phyloP scores from a whole-genome alignment of 345 rosid genomes.

The Pelargonium nanum region DNA sequence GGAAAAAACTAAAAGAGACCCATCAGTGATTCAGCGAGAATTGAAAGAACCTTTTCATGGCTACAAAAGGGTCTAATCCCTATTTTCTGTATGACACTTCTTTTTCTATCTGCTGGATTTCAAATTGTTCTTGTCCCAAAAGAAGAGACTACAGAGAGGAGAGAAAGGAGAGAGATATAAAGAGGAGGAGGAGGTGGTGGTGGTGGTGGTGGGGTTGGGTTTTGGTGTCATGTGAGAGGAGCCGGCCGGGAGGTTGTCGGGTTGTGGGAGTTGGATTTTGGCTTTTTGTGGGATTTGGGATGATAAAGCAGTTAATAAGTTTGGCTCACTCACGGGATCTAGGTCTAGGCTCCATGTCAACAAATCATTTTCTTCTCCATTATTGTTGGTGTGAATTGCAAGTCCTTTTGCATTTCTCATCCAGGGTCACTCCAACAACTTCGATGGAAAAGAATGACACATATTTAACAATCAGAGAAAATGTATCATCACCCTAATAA shows the following conservation, averaged over 20 bases:
- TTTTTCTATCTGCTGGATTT: background rate
- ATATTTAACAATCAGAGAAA: no score
- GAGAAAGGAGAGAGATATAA: background rate
- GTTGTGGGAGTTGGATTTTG: conserved; percentile 37
- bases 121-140: background rate
- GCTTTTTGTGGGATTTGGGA: conserved; percentile 19
- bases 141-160: background rate
- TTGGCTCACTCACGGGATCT: conserved; percentile 29
- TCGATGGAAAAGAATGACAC: no score
- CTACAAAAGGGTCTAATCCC: conserved; percentile 25
- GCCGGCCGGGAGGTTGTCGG: conserved; percentile 57
- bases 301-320: conserved; percentile 17
- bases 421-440: background rate
- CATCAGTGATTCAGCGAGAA: no score
- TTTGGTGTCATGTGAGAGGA: conserved; percentile 53
- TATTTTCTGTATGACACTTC: background rate
- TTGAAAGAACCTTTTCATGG: conserved; percentile 13
- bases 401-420: background rate
- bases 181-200: conserved; percentile 8
- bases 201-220: conserved; percentile 16
- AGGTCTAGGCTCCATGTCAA: background rate
- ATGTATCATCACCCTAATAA: no score
- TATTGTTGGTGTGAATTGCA: no score
- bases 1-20: no score
- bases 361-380: background rate